Percentiles rank a stretch among this genome's conserved stretches.
phyloP scores from a whole-genome alignment of 2,329 filamentous ascomycete genomes.

The Ophiostoma montium region DNA sequence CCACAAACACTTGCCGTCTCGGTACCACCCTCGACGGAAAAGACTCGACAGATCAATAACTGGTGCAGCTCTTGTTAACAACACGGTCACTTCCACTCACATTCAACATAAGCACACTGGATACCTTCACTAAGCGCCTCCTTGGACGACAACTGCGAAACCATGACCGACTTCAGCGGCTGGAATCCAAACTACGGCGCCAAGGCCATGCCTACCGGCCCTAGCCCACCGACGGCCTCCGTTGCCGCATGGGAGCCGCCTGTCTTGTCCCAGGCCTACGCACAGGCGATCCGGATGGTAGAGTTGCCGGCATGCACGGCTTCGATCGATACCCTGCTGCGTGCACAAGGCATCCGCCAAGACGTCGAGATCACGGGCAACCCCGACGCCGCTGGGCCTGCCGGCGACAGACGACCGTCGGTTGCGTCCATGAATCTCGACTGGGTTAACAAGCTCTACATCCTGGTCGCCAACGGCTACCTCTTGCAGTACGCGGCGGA shows the following conservation, averaged over 20 bases:
- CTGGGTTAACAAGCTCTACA: conserved; percentile 58
- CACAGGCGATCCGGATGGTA: conserved; percentile 65
- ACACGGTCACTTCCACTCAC: too few relatives aligned
- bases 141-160: too few relatives aligned
- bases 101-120: too few relatives aligned
- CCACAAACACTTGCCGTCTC: too few relatives aligned
- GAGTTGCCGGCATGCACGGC: conserved; percentile 53
- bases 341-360: conserved; percentile 41
- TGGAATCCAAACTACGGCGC: too few relatives aligned
- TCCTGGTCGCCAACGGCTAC: conserved; percentile 56
- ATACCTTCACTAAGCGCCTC: too few relatives aligned
- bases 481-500: conserved; percentile 61
- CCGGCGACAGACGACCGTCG: conserved; percentile 22
- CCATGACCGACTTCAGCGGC: too few relatives aligned
- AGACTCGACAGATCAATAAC: too few relatives aligned
- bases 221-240: too few relatives aligned
- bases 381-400: neutral
- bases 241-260: conserved; percentile 49
- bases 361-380: conserved; percentile 27
- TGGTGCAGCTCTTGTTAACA: too few relatives aligned
- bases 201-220: too few relatives aligned
- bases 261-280: conserved; percentile 75
- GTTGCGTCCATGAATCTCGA: conserved; percentile 36
- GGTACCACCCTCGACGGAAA: too few relatives aligned
- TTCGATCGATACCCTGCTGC: conserved; percentile 55